Evolutionary conservation across 768 basidiomycete genomes (phyloP), one percentile per base, ranked within the genome.

Genomic region (Suillus clintonianus): DNA sequence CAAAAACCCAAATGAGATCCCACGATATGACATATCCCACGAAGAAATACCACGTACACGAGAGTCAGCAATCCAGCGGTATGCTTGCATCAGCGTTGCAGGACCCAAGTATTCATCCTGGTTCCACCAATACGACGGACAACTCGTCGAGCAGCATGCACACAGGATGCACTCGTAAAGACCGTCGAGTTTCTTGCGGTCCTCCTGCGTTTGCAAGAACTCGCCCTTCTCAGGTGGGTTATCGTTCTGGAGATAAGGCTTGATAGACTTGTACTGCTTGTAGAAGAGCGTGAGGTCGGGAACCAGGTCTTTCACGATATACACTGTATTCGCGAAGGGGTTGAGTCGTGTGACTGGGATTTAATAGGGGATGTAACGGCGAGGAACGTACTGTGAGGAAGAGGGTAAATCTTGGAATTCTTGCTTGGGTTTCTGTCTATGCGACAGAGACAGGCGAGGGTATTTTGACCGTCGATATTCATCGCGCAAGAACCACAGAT

Each of bases 61-160:
- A 54, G 94, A 97, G 75, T 99, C 97, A 0, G 96, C 95, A 73
- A 99, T 97, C 97, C 97, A 99, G 68, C 96, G 83, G 79, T 98
- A 97, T 0, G 95, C 94, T 70, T 95, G 92, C 94, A 98, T 95
- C 70, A 98, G 81, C 0, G 95, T 95, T 1, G 97, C 97, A 7
- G 97, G 97, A 41, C 97, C 96, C 45, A 99, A 90, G 78, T 99
- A 99, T 77, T 95, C 92, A 74, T 98, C 95, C 79, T 95, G 94
- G 80, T 98, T 99, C 97, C 97, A 99, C 97, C 97, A 98, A 79
- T 99, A 97, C 36, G 90, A 92, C 5, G 97, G 97, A 85, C 97
- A 99, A 50, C 92, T 92, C 0, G 97, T 99, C 48, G 95, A 95
- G 82, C 97, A 99, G 80, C 97, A 98, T 2, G 97, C 94, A 72